These are phyloP conservation scores for Emericellopsis terricola DNA, from an alignment of 495 filamentous ascomycete species.

Conservation along the genomic window DNA sequence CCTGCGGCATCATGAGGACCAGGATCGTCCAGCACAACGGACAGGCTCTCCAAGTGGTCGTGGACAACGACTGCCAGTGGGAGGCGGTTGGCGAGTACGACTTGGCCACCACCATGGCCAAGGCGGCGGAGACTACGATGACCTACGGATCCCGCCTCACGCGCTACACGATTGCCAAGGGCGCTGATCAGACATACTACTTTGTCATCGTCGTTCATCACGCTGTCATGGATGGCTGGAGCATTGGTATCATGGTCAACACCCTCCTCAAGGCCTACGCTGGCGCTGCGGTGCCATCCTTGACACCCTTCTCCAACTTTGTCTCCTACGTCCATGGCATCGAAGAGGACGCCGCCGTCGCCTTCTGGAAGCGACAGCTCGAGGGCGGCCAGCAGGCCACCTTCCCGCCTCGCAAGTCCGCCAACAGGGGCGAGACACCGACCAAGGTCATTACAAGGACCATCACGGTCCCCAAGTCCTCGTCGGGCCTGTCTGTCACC, in stretches of 20 bases:
- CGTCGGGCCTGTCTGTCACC: constrained; percentile 4
- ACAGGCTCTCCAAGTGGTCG: background rate
- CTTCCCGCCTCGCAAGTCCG: background rate
- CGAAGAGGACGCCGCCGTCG: background rate
- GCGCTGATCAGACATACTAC: constrained; percentile 3
- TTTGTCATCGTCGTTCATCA: constrained; percentile 31
- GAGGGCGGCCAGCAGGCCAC: background rate
- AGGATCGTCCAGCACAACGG: background rate
- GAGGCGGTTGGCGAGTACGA: background rate
- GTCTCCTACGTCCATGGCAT: background rate
- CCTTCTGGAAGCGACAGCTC: background rate
- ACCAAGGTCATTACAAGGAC: background rate
- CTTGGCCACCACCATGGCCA: background rate
- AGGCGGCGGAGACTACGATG: background rate
- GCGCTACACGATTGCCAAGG: constrained; percentile 9
- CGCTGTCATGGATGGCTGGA: constrained; percentile 1
- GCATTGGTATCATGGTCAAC: background rate
- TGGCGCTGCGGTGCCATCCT: background rate
- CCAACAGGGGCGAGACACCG: background rate
- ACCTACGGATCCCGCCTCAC: constrained; percentile 6
- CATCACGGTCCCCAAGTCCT: background rate
- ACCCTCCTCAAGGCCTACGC: constrained; percentile 2
- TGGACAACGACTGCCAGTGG: background rate
- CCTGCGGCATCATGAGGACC: background rate
- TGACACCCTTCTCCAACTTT: background rate